Conservation (phyloP, 2,329 filamentous ascomycete genomes). For the Thelonectria blattea region DNA sequence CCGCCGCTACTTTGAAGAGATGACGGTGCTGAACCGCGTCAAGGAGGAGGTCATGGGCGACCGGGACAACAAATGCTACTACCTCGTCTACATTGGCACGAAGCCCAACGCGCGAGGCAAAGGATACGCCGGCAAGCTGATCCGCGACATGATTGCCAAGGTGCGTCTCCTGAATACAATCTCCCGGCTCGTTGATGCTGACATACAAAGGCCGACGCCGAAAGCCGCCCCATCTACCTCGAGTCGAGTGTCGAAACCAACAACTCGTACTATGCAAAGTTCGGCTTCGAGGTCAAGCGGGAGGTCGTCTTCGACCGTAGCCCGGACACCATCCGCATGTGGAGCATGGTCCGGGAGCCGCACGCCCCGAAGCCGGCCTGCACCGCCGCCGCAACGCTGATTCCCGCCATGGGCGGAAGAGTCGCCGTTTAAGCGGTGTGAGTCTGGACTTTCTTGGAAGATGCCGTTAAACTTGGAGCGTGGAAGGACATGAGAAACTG, state of each 20-base stretch:
- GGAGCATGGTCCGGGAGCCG: conserved; percentile 84
- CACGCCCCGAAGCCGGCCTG: conserved; percentile 42
- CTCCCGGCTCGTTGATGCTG: background rate
- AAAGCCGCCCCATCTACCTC: conserved; percentile 74
- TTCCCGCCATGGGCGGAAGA: conserved; percentile 29
- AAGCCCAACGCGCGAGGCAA: conserved; percentile 72
- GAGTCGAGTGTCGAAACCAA: conserved; percentile 77
- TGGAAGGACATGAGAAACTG: background rate
- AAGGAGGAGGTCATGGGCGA: conserved; percentile 73
- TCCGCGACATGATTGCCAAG: conserved; percentile 70
- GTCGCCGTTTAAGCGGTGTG: conserved; percentile 31
- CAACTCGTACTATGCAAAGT: conserved; percentile 73
- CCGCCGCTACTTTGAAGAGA: conserved; percentile 77
- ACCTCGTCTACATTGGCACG: conserved; percentile 84
- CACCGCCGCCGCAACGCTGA: conserved; percentile 28
- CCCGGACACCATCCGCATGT: conserved; percentile 66
- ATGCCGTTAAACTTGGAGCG: background rate
- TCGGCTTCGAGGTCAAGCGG: conserved; percentile 72
- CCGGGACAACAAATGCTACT: conserved; percentile 73
- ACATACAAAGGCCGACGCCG: conserved; percentile 64
- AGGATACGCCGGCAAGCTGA: conserved; percentile 74
- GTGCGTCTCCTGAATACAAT: conserved; percentile 55
- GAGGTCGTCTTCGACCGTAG: conserved; percentile 68
- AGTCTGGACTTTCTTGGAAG: background rate
- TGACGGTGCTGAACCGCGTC: conserved; percentile 74